Conservation (phyloP, 257 asterid genomes). For the Sherardia arvensis region DNA sequence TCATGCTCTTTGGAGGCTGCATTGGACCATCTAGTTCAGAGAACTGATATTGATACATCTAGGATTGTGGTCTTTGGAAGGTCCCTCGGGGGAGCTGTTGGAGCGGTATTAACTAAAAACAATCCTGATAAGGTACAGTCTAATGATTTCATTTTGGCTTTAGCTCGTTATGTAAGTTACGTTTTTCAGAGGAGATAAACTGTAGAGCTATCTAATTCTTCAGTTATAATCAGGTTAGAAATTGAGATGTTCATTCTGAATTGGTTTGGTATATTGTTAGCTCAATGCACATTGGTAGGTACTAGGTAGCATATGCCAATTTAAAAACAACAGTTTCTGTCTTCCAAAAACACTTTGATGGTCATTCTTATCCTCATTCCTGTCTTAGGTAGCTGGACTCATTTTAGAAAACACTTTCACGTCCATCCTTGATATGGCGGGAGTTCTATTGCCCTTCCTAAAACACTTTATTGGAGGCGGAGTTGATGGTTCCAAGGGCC, state of each 20-base stretch:
- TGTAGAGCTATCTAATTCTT: neutral
- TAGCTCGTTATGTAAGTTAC: neutral
- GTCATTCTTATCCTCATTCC: neutral
- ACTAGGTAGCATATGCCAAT: neutral
- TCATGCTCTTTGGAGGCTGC: slow-evolving; percentile 60
- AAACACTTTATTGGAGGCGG: slow-evolving; percentile 95
- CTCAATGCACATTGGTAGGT: neutral
- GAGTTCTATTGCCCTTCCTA: slow-evolving; percentile 76
- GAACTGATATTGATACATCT: slow-evolving; percentile 84
- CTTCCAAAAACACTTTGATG: slow-evolving; percentile 7
- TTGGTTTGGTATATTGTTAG: slow-evolving; percentile 1
- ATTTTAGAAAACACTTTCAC: slow-evolving; percentile 93
- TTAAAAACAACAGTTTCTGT: neutral
- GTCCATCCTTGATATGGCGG: slow-evolving; percentile 97
- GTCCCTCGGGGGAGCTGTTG: slow-evolving; percentile 99
- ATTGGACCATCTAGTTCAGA: slow-evolving; percentile 79
- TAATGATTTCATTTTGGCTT: neutral
- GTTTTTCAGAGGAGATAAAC: neutral
- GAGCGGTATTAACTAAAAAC: slow-evolving; percentile 67
- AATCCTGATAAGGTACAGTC: slow-evolving; percentile 77
- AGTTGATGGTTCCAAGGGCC: slow-evolving; percentile 67
- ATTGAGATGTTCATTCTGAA: neutral
- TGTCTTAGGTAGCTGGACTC: slow-evolving; percentile 63
- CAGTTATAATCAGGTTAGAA: neutral
- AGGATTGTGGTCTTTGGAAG: slow-evolving; percentile 93